phyloP scores from a whole-genome alignment of 2,329 filamentous ascomycete genomes.

The Verticillium zaregamsianum region DNA sequence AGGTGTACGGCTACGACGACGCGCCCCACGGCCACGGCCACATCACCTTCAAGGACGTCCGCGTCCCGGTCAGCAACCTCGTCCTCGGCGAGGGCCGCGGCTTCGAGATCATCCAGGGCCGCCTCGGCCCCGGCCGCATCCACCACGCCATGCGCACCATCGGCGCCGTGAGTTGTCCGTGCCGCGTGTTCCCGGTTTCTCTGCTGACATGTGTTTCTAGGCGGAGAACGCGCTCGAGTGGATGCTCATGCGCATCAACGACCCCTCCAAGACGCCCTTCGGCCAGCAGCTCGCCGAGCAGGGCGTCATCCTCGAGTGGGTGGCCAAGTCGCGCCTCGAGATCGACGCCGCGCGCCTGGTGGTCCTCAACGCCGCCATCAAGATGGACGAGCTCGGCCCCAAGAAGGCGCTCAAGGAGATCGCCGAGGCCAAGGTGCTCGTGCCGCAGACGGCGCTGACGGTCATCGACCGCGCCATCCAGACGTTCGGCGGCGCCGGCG shows the following conservation, averaged over 20 bases:
- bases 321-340: slow-evolving; percentile 86
- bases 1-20: slow-evolving; percentile 93
- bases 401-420: slow-evolving; percentile 92
- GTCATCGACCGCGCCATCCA: slow-evolving; percentile 95
- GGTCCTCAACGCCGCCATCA: slow-evolving; percentile 90
- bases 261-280: slow-evolving; percentile 85
- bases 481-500: slow-evolving; percentile 84
- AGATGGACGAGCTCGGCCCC: slow-evolving; percentile 85
- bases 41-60: slow-evolving; percentile 83
- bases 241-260: slow-evolving; percentile 93
- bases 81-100: slow-evolving; percentile 90
- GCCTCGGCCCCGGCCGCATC: slow-evolving; percentile 91
- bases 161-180: slow-evolving; percentile 59
- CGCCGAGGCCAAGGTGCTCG: slow-evolving; percentile 88
- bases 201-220: slow-evolving; percentile 22
- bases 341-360: slow-evolving; percentile 88
- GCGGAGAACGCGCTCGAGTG: slow-evolving; percentile 90
- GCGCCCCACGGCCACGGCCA: slow-evolving; percentile 98
- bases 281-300: slow-evolving; percentile 83
- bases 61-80: slow-evolving; percentile 78
- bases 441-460: slow-evolving; percentile 74
- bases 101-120: slow-evolving; percentile 97
- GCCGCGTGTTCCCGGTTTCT: too few relatives aligned
- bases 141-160: slow-evolving; percentile 97
- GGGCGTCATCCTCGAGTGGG: slow-evolving; percentile 92